Base-by-base conservation (phyloP, 1,139 yeast genomes). In the Protomyces arabidopsidicola region DNA sequence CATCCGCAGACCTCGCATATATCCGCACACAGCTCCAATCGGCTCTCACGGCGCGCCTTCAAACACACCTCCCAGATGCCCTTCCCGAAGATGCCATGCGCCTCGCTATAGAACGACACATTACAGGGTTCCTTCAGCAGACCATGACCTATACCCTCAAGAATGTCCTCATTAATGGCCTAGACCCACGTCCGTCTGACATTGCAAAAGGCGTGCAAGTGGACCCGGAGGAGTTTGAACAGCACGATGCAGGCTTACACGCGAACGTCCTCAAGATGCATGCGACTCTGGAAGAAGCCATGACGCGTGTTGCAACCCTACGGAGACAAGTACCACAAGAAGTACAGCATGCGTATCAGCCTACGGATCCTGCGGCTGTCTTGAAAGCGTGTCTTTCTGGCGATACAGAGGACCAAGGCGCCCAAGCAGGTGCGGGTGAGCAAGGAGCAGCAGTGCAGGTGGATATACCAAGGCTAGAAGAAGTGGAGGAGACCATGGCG, bases 201-300 rank as follows among this genome's bases (percentile, higher is more conserved):
- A 52, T 58, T 27, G 62, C 62, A 34, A 58, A 58, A 34, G 62
- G 62, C 45, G 56, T 58, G 6, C 62, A 58, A 31, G 56, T 58
- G 52, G 54, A 48, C 35, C 39, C 34, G 14, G 56, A 48, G 9
- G 62, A 58, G 22, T 58, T 51, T 50, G 62, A 58, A 42, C 24
- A 50, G 53, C 51, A 50, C n/a, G 55, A 42, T 58, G 22, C 48
- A n/a, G 45, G 8, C 16, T 34, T 58, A 18, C 56, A 51, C 12
- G 42, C 52, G 2, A 34, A 39, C 20, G 56, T 52, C 12, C 34
- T 51, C 16, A 14, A 27, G 22, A 53, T 34, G 45, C 62, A 58
- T 34, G 62, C 56, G 20, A 27, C 20, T 10, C 8, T 58, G 38
- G 62, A 58, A 35, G 62, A 38, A 34, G 53, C 62, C 20, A 52